phyloP scores from a whole-genome alignment of 2,329 filamentous ascomycete genomes.

The Volutella citrinella region DNA sequence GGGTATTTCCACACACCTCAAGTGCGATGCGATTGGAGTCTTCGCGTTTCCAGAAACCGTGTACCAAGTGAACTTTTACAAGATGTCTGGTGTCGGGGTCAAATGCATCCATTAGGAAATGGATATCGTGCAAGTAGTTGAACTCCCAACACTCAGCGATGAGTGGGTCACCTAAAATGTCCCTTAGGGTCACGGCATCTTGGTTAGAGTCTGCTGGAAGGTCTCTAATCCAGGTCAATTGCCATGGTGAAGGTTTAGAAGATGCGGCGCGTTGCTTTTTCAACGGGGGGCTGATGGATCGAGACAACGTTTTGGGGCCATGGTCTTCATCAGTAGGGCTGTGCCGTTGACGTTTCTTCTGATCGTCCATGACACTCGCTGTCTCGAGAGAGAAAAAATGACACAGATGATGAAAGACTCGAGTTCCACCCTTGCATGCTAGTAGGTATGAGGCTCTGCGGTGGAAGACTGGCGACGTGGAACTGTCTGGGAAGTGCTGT shows the following conservation, averaged over 20 bases:
- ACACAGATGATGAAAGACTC: no score
- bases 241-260: constrained; percentile 61
- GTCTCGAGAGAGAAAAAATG: no score
- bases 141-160: constrained; percentile 72
- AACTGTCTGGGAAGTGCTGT: no score
- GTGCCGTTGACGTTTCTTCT: constrained; percentile 29
- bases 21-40: constrained; percentile 55
- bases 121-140: constrained; percentile 62
- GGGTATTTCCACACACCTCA: constrained; percentile 55
- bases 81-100: constrained; percentile 47
- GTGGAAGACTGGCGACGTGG: no score
- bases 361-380: constrained; percentile 33
- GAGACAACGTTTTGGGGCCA: constrained; percentile 30
- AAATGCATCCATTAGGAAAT: constrained; percentile 53
- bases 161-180: constrained; percentile 71
- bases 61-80: constrained; percentile 54
- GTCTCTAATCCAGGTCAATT: constrained; percentile 67
- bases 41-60: constrained; percentile 66
- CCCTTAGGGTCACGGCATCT: constrained; percentile 62
- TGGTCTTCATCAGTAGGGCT: no score
- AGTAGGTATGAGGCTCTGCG: no score
- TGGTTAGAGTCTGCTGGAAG: constrained; percentile 58
- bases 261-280: constrained; percentile 26
- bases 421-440: no score
- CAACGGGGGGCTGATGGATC: constrained; percentile 46